A percentile compares a stretch with the other conserved stretches of the same genome.
Evolutionary conservation across 2,329 filamentous ascomycete species (phyloP).

Genomic region (Colletotrichum magnum): DNA sequence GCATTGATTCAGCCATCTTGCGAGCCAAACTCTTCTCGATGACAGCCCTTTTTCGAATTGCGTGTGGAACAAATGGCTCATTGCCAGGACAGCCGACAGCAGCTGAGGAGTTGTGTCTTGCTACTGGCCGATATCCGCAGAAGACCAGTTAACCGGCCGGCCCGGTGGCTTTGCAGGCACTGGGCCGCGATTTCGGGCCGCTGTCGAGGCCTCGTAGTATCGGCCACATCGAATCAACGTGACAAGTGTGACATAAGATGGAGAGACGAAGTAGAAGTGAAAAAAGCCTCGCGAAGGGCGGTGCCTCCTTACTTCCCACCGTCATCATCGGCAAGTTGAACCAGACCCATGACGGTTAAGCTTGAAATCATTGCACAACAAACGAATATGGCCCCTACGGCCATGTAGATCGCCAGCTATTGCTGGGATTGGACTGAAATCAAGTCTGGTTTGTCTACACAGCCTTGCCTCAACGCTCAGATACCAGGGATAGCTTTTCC

Average conservation of each 20-base stretch:
- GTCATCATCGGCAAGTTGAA: conserved; percentile 13
- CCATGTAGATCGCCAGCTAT: conserved; percentile 1
- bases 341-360: neutral
- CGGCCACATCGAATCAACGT: conserved; percentile 28
- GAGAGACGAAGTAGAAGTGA: neutral
- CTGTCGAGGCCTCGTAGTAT: conserved; percentile 30
- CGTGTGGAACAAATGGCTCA: neutral
- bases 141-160: conserved; percentile 14
- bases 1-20: neutral
- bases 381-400: neutral
- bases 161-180: conserved; percentile 37
- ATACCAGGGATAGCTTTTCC: neutral
- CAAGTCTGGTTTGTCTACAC: conserved; percentile 11
- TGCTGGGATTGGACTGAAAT: conserved; percentile 16
- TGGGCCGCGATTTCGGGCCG: conserved; percentile 39
- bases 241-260: conserved; percentile 11
- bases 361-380: conserved; percentile 2
- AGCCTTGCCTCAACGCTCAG: neutral
- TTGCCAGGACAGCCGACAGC: neutral
- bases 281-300: conserved; percentile 35
- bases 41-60: neutral
- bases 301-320: neutral
- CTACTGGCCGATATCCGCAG: conserved; percentile 5
- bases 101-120: neutral
- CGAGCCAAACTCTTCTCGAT: neutral